Evolutionary conservation across 495 filamentous ascomycete genomes (phyloP).

Genomic region (Aspergillus panamensis): DNA sequence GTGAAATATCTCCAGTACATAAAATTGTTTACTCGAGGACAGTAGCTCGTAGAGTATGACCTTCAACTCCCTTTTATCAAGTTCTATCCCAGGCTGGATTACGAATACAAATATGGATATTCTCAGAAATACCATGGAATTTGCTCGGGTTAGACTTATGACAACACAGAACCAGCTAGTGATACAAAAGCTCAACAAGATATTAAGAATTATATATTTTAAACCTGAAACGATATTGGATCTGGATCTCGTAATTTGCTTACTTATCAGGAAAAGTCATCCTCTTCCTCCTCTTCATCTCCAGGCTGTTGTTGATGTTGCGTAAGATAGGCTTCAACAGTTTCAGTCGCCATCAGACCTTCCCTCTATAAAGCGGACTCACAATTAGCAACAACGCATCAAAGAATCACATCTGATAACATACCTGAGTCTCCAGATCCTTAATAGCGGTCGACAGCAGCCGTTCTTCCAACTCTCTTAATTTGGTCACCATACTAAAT

Average conservation of each 20-base stretch:
- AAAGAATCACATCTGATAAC: slow-evolving; percentile 3
- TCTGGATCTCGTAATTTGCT: background rate
- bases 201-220: too few relatives aligned
- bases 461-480: slow-evolving; percentile 56
- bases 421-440: slow-evolving; percentile 61
- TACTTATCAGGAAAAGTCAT: slow-evolving; percentile 48
- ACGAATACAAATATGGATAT: too few relatives aligned
- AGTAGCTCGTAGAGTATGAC: too few relatives aligned
- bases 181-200: too few relatives aligned
- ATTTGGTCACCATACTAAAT: slow-evolving; percentile 41
- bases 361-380: slow-evolving; percentile 29
- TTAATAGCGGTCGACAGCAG: slow-evolving; percentile 54
- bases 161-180: too few relatives aligned
- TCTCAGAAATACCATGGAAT: too few relatives aligned
- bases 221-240: too few relatives aligned
- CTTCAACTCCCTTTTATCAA: too few relatives aligned
- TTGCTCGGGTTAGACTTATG: too few relatives aligned
- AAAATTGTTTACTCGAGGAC: too few relatives aligned
- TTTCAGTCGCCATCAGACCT: slow-evolving; percentile 39
- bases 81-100: too few relatives aligned
- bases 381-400: slow-evolving; percentile 12
- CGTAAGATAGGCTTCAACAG: slow-evolving; percentile 44
- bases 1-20: too few relatives aligned
- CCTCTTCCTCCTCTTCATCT: slow-evolving; percentile 37
- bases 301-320: slow-evolving; percentile 30